phyloP scores from a whole-genome alignment of 331 rosid genomes.

The Cydonia oblonga region DNA sequence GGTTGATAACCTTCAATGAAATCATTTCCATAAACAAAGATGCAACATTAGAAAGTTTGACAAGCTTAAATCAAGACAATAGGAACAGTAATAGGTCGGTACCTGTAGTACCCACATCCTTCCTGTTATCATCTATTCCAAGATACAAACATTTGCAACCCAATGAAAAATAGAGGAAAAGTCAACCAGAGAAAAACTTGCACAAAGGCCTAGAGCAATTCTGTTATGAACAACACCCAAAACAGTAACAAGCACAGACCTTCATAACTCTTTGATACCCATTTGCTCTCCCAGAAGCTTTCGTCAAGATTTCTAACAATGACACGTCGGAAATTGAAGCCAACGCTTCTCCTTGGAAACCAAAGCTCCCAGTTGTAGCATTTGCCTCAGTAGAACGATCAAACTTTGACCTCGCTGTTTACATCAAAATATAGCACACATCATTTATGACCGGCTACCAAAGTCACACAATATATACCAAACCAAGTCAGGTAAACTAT shows the following conservation, averaged over 20 bases:
- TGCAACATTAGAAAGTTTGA: not conserved
- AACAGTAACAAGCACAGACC: constrained; percentile 31
- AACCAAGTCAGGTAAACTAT: not conserved
- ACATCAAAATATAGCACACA: constrained; percentile 2
- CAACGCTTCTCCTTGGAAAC: constrained; percentile 86
- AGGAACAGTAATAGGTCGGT: not conserved
- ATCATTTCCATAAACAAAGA: not conserved
- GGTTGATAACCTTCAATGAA: not conserved
- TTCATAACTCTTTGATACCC: constrained; percentile 81
- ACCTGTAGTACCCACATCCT: constrained; percentile 91
- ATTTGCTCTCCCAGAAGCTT: constrained; percentile 78
- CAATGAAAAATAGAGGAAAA: constrained; percentile 32
- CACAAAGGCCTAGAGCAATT: constrained; percentile 7
- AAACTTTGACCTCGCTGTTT: constrained; percentile 77
- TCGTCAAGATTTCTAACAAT: constrained; percentile 70
- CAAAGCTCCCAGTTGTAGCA: constrained; percentile 43
- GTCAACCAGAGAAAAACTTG: constrained; percentile 15
- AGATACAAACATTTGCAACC: constrained; percentile 77
- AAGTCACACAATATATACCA: not conserved
- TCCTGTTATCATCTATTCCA: constrained; percentile 74
- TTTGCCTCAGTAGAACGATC: constrained; percentile 37
- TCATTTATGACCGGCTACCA: not conserved
- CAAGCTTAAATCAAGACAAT: not conserved
- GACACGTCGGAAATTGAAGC: constrained; percentile 88
- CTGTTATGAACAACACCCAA: constrained; percentile 5